Evolutionary conservation across 225 moss, liverwort and hornwort genomes (phyloP).

Genomic region (Neckera pumila): DNA sequence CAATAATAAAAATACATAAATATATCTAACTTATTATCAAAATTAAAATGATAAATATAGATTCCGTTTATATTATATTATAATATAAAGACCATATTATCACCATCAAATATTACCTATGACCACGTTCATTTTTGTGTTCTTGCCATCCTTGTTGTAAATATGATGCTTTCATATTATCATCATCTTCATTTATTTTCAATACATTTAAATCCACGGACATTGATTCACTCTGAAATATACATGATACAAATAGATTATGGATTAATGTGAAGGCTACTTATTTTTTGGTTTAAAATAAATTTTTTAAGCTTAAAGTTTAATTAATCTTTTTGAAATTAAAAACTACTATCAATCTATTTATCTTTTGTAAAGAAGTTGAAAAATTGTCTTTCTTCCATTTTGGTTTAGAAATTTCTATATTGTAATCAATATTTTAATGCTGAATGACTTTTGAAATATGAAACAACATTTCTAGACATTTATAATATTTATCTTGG

Average conservation of each 20-base stretch:
- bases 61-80: not conserved
- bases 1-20: not conserved
- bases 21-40: not conserved
- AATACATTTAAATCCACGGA: not conserved
- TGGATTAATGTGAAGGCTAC: accelerated
- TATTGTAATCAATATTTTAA: not conserved
- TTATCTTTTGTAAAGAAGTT: not conserved
- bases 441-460: not conserved
- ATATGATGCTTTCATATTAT: not conserved
- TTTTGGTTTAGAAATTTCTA: not conserved
- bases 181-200: not conserved
- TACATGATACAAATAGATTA: not conserved
- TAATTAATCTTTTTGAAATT: accelerated
- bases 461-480: not conserved
- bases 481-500: no score
- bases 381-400: not conserved
- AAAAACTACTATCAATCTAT: not conserved
- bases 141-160: slow-evolving; percentile 31
- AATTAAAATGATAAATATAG: not conserved
- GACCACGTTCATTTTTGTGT: slow-evolving; percentile 15
- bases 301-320: no score
- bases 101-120: not conserved
- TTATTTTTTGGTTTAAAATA: not conserved
- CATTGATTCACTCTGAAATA: not conserved
- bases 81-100: not conserved